These are phyloP conservation scores for Senna siamea DNA, from an alignment of 306 rosid genomes.

Conservation along the genomic window DNA sequence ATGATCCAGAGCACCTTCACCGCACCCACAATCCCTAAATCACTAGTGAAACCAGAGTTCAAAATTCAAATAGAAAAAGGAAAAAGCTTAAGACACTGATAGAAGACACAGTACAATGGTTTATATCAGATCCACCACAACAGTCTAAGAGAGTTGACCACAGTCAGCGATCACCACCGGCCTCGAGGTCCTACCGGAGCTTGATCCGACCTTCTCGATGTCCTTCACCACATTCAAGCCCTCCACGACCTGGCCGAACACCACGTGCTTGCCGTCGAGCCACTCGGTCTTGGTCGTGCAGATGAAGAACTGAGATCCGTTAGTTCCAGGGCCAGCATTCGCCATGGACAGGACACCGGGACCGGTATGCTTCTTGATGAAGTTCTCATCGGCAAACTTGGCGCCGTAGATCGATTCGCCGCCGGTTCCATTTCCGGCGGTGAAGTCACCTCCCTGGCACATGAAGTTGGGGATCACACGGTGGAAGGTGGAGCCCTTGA, in stretches of 20 bases:
- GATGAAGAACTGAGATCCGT: conserved; percentile 96
- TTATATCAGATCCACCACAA: conserved; percentile 41
- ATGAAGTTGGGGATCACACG: conserved; percentile 92
- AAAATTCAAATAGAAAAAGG: not conserved
- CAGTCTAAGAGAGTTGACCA: conserved; percentile 79
- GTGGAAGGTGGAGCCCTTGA: conserved; percentile 83
- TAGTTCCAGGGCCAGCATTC: conserved; percentile 88
- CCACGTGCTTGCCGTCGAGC: conserved; percentile 96
- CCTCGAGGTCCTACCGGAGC: conserved; percentile 64
- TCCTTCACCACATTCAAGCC: conserved; percentile 62
- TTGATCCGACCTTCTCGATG: conserved; percentile 77
- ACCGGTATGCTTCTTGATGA: conserved; percentile 88
- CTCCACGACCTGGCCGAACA: conserved; percentile 74
- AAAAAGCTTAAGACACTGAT: conserved; percentile 20
- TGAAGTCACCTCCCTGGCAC: conserved; percentile 99
- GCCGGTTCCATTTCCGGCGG: conserved; percentile 94
- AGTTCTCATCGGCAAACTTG: conserved; percentile 94
- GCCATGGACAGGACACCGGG: conserved; percentile 92
- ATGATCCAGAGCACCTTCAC: conserved; percentile 35
- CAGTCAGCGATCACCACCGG: conserved; percentile 71
- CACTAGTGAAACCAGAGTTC: not conserved
- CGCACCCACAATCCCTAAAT: conserved; percentile 33
- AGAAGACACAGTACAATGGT: conserved; percentile 8
- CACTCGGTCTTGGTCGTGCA: conserved; percentile 84
- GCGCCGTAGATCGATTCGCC: conserved; percentile 93